phyloP scores from a whole-genome alignment of 2,329 filamentous ascomycete genomes.

The Drechslerella stenobrocha region DNA sequence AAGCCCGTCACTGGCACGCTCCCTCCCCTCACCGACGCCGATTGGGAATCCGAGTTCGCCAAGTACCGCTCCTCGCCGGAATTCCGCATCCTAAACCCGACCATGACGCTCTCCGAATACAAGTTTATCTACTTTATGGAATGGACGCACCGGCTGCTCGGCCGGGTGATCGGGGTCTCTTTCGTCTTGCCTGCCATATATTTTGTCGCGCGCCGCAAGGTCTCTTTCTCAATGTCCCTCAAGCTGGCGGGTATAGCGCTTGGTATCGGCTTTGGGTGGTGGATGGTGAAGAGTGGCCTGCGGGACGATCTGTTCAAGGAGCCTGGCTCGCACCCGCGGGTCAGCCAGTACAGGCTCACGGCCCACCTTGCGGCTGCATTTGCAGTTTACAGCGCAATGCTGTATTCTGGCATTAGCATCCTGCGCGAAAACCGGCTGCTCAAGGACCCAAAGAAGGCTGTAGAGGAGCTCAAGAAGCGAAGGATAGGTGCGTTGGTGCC shows the following conservation, averaged over 20 bases:
- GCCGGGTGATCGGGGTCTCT: slow-evolving; percentile 82
- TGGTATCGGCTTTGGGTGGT: slow-evolving; percentile 96
- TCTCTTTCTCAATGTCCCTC: slow-evolving; percentile 74
- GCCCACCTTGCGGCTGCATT: slow-evolving; percentile 90
- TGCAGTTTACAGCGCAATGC: slow-evolving; percentile 89
- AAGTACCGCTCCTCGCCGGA: slow-evolving; percentile 93
- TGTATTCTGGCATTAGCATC: slow-evolving; percentile 82
- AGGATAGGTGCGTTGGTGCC: slow-evolving; percentile 29
- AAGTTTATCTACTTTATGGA: slow-evolving; percentile 99
- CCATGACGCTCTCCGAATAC: slow-evolving; percentile 91
- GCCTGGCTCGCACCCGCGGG: slow-evolving; percentile 83
- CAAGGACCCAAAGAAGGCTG: slow-evolving; percentile 66
- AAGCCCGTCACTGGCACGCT: slow-evolving; percentile 89
- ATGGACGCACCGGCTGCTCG: slow-evolving; percentile 95
- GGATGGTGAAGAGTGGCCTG: slow-evolving; percentile 97
- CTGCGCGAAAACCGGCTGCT: slow-evolving; percentile 76
- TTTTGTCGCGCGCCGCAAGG: slow-evolving; percentile 78
- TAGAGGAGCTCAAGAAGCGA: slow-evolving; percentile 62
- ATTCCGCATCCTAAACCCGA: slow-evolving; percentile 85
- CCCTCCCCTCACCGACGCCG: slow-evolving; percentile 73
- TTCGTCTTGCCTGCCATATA: slow-evolving; percentile 87
- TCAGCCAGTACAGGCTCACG: slow-evolving; percentile 90
- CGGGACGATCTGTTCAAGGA: slow-evolving; percentile 89
- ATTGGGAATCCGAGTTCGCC: slow-evolving; percentile 90
- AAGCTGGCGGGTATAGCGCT: slow-evolving; percentile 80